These are phyloP conservation scores for Fusarium subtropicale DNA, from an alignment of 2,329 filamentous ascomycete genomes.

Conservation along the genomic window DNA sequence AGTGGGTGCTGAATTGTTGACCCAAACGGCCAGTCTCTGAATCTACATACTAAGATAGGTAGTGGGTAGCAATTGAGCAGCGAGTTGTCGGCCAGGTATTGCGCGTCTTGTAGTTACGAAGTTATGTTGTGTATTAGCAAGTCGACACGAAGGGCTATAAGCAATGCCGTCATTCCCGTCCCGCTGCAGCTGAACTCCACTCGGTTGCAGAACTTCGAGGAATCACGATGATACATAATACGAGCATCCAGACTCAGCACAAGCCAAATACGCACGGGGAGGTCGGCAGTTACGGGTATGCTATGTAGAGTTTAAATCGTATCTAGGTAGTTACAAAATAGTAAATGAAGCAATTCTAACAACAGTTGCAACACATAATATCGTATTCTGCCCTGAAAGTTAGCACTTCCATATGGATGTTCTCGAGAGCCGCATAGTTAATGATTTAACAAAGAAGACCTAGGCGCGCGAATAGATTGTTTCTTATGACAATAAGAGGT, in stretches of 20 bases:
- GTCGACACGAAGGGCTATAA: neutral
- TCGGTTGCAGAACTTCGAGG: slow-evolving; percentile 12
- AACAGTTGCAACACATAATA: neutral
- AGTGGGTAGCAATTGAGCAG: neutral
- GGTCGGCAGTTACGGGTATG: neutral
- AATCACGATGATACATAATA: slow-evolving; percentile 8
- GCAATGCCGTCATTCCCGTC: slow-evolving; percentile 31
- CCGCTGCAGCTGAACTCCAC: slow-evolving; percentile 23
- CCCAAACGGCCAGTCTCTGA: neutral
- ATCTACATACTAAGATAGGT: neutral
- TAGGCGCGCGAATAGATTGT: neutral
- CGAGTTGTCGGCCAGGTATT: neutral
- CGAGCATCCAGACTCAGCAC: slow-evolving; percentile 5
- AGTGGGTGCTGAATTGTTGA: slow-evolving; percentile 1
- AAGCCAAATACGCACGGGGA: neutral
- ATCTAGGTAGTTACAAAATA: no score
- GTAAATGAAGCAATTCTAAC: slow-evolving; percentile 1
- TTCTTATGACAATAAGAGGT: neutral
- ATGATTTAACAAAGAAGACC: neutral
- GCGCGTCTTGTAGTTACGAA: neutral
- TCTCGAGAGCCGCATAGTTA: neutral
- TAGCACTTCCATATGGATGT: neutral
- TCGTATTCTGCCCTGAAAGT: neutral
- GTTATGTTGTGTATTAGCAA: neutral
- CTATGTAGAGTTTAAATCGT: neutral